These are phyloP conservation scores for Hevea brasiliensis DNA, from an alignment of 345 rosid genomes.

Conservation along the genomic window DNA sequence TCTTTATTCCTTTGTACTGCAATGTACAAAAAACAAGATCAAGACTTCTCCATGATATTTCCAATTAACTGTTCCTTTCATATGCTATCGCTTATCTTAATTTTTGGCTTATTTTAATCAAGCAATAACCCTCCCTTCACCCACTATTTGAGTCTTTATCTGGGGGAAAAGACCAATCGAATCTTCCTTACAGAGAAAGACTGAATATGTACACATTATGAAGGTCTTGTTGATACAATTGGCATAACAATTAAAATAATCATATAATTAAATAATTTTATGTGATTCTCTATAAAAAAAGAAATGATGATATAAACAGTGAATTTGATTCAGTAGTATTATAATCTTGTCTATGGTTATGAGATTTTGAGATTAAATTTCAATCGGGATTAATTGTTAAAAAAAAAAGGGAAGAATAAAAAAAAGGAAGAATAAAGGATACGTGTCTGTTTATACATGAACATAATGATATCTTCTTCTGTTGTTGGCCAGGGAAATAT, in stretches of 20 bases:
- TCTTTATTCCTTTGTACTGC: not conserved
- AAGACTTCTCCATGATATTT: not conserved
- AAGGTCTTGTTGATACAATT: no score
- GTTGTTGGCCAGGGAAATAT: not conserved
- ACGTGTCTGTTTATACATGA: not conserved
- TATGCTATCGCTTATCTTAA: not conserved
- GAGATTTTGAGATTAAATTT: no score
- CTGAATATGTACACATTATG: no score
- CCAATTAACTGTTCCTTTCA: not conserved
- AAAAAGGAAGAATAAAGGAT: no score
- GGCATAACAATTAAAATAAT: no score
- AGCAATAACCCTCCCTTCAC: not conserved
- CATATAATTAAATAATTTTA: no score
- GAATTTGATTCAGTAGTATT: no score
- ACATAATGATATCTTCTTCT: not conserved
- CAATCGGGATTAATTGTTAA: no score
- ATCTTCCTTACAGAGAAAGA: not conserved
- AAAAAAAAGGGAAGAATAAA: no score
- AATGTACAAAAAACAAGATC: not conserved
- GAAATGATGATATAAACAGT: no score
- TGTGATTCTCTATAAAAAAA: no score
- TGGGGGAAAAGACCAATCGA: not conserved
- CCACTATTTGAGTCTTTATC: not conserved
- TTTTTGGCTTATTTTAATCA: not conserved
- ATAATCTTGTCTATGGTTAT: no score